Base-by-base conservation (phyloP, 208 protist genomes). In the Trypanosoma avium region DNA sequence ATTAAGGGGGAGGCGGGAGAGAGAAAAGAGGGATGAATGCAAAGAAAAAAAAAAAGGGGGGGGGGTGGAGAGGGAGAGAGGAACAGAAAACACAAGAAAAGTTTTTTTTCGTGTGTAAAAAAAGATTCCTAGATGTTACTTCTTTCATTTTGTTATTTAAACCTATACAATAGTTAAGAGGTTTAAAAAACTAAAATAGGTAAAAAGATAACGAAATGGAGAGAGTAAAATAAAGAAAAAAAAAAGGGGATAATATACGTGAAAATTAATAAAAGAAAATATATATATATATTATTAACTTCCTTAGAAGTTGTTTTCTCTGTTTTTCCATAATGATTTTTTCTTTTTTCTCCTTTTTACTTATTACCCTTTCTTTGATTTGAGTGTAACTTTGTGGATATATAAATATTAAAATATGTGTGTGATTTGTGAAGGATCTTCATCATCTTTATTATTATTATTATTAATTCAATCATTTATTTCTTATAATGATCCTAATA, bases 361-460 rank as follows among this genome's bases (percentile, higher is more conserved):
- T 50, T 52, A 32, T 40, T 49, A 19, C 42, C 8, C 9, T 43
- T 60, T 12, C 2, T 61, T 3, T 58, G 10, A 17, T 6, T 29
- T 17, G 24, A 43, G 5, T 3, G 4, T 58, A 13, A 19, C 7
- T 58, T 24, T 33, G 33, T 33, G 21, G 24, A 42, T 42, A 52
- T 65, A 45, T 64, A 61, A 53, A 27, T 55, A 61, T 42, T 56
- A 46, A 63, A 33, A 46, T 46, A 38, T 38, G 33, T 73, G 38
- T 66, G 15, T 58, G 33, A n/a, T n/a, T n/a, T n/a, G n/a, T n/a
- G n/a, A n/a, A n/a, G n/a, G n/a, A n/a, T n/a, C n/a, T n/a, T n/a
- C n/a, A n/a, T n/a, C n/a, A n/a, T n/a, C n/a, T n/a, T n/a, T n/a
- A n/a, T n/a, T n/a, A n/a, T n/a, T n/a, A n/a, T n/a, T n/a, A n/a